Evolutionary conservation across 2,329 filamentous ascomycete species (phyloP).

Genomic region (Herpotrichia juniperi): DNA sequence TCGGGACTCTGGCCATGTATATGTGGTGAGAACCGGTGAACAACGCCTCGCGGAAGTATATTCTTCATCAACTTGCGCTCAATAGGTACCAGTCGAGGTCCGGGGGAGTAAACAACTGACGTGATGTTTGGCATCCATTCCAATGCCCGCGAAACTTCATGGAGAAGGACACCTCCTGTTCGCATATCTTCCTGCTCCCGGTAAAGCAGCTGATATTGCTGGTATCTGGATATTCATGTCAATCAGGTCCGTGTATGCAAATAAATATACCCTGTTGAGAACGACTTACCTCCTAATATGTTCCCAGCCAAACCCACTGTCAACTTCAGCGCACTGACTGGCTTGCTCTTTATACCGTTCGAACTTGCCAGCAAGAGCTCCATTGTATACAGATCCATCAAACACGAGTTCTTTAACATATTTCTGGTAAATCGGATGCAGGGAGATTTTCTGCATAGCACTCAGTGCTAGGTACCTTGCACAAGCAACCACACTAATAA

Average conservation of each 20-base stretch:
- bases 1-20: not conserved
- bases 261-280: not conserved
- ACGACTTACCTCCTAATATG: not conserved
- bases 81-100: constrained; percentile 24
- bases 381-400: constrained; percentile 32
- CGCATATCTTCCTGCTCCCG: constrained; percentile 35
- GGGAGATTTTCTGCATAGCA: constrained; percentile 31
- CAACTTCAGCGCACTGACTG: not conserved
- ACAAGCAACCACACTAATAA: constrained; percentile 30
- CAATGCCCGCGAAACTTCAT: constrained; percentile 27
- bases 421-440: constrained; percentile 25
- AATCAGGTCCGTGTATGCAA: not conserved
- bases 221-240: constrained; percentile 24
- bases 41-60: constrained; percentile 20
- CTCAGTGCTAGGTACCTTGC: constrained; percentile 36
- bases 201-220: constrained; percentile 28
- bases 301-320: not conserved
- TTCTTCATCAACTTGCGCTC: constrained; percentile 26
- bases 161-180: constrained; percentile 25
- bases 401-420: constrained; percentile 41
- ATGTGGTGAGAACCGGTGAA: not conserved
- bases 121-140: constrained; percentile 30
- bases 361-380: constrained; percentile 14
- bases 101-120: constrained; percentile 31
- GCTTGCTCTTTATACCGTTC: constrained; percentile 1